Evolutionary conservation across 139 green algal species (phyloP).

Genomic region (Haematococcus lacustris): DNA sequence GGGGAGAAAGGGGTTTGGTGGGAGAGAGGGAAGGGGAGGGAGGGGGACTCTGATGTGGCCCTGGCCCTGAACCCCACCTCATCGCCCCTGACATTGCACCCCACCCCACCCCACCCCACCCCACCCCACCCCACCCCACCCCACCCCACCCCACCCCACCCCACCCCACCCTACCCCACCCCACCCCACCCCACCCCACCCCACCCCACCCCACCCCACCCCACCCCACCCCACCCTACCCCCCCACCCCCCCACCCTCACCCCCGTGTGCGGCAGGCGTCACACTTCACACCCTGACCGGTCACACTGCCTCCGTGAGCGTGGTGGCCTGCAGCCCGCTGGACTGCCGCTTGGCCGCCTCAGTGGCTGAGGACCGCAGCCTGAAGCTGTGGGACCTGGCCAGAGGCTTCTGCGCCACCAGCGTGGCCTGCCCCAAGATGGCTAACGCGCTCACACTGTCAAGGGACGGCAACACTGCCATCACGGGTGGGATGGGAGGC

Average conservation of each 20-base stretch:
- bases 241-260: no score
- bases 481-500: constrained; percentile 23
- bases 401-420: constrained; percentile 41
- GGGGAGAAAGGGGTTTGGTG: not conserved
- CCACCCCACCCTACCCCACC: no score
- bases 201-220: no score
- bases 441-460: constrained; percentile 39
- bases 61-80: not conserved
- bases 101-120: not conserved
- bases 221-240: no score
- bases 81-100: not conserved
- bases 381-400: constrained; percentile 61
- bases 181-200: no score
- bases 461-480: constrained; percentile 36
- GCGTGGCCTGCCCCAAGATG: constrained; percentile 47
- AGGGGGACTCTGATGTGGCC: no score
- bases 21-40: no score
- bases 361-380: constrained; percentile 47
- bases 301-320: constrained; percentile 30
- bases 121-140: no score
- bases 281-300: constrained; percentile 62
- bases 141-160: no score
- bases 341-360: not conserved
- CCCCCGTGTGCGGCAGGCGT: no score
- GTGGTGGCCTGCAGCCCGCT: not conserved